Percentiles rank a stretch among this genome's conserved stretches.
These are phyloP conservation scores for Arabidopsis hybrid DNA, from an alignment of 441 rosid genomes.

Conservation along the genomic window DNA sequence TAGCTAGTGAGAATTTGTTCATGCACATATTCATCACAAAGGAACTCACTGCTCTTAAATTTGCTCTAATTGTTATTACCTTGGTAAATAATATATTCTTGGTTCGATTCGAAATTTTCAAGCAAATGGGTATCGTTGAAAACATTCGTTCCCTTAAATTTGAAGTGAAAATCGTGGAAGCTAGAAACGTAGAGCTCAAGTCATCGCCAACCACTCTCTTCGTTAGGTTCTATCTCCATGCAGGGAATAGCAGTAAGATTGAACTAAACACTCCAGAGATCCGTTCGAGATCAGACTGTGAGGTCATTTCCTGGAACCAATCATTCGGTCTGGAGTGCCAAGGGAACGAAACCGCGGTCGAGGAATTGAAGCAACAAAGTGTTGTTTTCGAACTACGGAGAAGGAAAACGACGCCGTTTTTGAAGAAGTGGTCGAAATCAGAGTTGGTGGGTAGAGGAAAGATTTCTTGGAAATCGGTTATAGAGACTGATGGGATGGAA, in stretches of 20 bases:
- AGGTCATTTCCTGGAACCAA: constrained; percentile 57
- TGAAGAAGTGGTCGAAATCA: constrained; percentile 57
- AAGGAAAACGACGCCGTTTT: constrained; percentile 46
- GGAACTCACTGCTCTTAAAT: constrained; percentile 15
- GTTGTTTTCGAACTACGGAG: constrained; percentile 69
- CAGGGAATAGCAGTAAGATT: constrained; percentile 60
- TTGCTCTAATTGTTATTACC: background rate
- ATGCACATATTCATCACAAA: constrained; percentile 39
- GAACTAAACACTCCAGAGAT: constrained; percentile 62
- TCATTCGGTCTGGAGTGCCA: constrained; percentile 67
- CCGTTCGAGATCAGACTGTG: constrained; percentile 48
- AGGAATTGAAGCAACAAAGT: constrained; percentile 53
- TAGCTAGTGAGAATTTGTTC: constrained; percentile 9
- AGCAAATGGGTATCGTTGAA: constrained; percentile 47
- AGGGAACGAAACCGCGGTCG: constrained; percentile 56
- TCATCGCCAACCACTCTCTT: constrained; percentile 52
- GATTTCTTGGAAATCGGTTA: constrained; percentile 63
- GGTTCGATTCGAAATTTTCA: background rate
- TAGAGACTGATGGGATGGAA: constrained; percentile 64
- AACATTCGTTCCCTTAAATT: constrained; percentile 49
- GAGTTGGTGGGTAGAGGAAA: constrained; percentile 67
- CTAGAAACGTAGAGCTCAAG: constrained; percentile 61
- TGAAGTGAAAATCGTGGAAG: constrained; percentile 65
- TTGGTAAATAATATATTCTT: background rate
- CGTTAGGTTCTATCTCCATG: constrained; percentile 67